A percentile compares a stretch with the other conserved stretches of the same genome.
phyloP scores from a whole-genome alignment of 2,329 filamentous ascomycete species.

The Kalaharituber pfeilii region DNA sequence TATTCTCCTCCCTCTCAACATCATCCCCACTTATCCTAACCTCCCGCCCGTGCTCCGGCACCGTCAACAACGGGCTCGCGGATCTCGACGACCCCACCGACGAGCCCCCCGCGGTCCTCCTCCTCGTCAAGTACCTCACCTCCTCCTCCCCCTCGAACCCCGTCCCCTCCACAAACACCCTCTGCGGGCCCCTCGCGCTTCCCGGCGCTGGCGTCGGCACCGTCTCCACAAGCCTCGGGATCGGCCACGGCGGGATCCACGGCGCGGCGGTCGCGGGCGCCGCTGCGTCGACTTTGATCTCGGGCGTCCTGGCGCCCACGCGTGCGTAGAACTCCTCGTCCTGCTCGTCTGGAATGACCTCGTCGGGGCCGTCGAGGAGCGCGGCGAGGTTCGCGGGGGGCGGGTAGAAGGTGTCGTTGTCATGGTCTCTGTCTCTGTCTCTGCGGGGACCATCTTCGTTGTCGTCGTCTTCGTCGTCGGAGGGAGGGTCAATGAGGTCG shows the following conservation, averaged over 20 bases:
- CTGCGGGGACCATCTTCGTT: background rate
- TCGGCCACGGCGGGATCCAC: background rate
- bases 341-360: background rate
- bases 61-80: no score
- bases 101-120: no score
- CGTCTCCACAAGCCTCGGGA: background rate
- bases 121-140: background rate
- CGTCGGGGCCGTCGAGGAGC: background rate
- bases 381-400: background rate
- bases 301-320: no score
- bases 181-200: background rate
- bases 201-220: background rate
- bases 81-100: no score
- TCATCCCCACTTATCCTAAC: no score
- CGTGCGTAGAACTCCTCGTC: background rate
- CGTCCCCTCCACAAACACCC: background rate
- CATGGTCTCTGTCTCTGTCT: background rate
- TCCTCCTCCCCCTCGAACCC: background rate
- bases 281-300: background rate
- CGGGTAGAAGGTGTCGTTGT: background rate
- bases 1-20: no score
- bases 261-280: background rate
- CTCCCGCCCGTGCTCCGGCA: no score
- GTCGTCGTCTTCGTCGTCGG: background rate
- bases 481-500: background rate